Evolutionary conservation across 805 yeast species (phyloP).

Genomic region (Lipomyces spencermartinsiae): DNA sequence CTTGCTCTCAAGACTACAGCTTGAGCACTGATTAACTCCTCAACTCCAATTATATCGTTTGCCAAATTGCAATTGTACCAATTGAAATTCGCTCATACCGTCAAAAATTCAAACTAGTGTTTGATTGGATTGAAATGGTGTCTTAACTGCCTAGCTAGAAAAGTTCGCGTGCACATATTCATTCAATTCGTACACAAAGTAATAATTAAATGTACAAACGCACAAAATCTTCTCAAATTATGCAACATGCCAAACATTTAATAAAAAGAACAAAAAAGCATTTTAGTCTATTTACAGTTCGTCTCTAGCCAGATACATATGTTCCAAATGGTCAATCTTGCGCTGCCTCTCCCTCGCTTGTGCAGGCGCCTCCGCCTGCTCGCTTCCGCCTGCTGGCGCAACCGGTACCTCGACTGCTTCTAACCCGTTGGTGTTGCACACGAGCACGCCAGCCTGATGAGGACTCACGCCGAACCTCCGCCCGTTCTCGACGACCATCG

Average conservation of each 20-base stretch:
- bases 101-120: no score
- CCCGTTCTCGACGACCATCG: slow-evolving; percentile 37
- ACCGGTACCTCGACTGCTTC: slow-evolving; percentile 33
- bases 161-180: no score
- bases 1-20: neutral
- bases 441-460: slow-evolving; percentile 35
- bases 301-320: slow-evolving; percentile 30
- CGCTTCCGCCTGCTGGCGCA: slow-evolving; percentile 4
- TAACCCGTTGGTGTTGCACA: slow-evolving; percentile 35
- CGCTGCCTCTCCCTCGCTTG: slow-evolving; percentile 2
- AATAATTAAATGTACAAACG: no score
- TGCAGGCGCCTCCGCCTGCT: slow-evolving; percentile 7
- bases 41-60: neutral
- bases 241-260: neutral
- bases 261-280: neutral
- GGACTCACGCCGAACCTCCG: slow-evolving; percentile 35
- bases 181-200: no score
- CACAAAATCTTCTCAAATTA: neutral
- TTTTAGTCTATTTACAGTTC: slow-evolving; percentile 25
- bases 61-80: neutral
- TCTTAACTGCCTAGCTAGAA: no score
- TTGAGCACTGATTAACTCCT: neutral
- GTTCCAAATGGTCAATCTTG: slow-evolving; percentile 31
- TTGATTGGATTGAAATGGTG: no score
- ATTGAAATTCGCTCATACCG: no score